Percentiles rank a stretch among this genome's conserved stretches.
These are phyloP conservation scores for Metschnikowia hibisci DNA, from an alignment of 805 yeast genomes.

Conservation along the genomic window DNA sequence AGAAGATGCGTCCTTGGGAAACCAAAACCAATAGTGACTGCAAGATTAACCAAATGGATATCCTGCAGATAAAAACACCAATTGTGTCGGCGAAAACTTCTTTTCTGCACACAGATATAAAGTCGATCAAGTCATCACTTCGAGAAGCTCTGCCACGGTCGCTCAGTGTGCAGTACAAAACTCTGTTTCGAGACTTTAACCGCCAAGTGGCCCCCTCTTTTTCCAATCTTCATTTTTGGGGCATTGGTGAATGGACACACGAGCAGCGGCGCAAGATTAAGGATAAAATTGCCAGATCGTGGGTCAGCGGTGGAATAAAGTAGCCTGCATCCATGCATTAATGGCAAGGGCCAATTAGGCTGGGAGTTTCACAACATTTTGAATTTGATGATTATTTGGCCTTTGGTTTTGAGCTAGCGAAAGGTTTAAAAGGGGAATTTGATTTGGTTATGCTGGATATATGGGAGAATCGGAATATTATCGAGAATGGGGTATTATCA, in stretches of 20 bases:
- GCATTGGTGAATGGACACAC: conserved; percentile 55
- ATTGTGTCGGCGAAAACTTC: no score
- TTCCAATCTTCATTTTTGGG: conserved; percentile 53
- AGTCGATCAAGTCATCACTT: conserved; percentile 10
- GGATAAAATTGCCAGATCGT: conserved; percentile 52
- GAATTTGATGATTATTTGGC: no score
- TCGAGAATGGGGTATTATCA: no score
- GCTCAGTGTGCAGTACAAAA: conserved; percentile 17
- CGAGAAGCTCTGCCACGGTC: conserved; percentile 23
- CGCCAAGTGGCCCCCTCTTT: conserved; percentile 22
- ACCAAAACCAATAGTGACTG: conserved; percentile 36
- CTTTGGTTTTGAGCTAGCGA: no score
- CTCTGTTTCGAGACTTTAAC: conserved; percentile 24
- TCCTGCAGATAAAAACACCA: conserved; percentile 60
- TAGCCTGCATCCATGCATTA: background rate
- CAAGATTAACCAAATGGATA: conserved; percentile 48
- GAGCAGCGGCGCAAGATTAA: conserved; percentile 45
- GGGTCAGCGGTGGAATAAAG: conserved; percentile 42
- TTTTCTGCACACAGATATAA: conserved; percentile 8
- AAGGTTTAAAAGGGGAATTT: no score
- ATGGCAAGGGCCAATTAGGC: no score
- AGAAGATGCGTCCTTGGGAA: conserved; percentile 58
- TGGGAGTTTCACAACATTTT: no score
- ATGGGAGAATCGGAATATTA: no score
- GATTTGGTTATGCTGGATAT: no score